Conservation (phyloP, 106 monocot species). For the Acanthochlamys bracteata region DNA sequence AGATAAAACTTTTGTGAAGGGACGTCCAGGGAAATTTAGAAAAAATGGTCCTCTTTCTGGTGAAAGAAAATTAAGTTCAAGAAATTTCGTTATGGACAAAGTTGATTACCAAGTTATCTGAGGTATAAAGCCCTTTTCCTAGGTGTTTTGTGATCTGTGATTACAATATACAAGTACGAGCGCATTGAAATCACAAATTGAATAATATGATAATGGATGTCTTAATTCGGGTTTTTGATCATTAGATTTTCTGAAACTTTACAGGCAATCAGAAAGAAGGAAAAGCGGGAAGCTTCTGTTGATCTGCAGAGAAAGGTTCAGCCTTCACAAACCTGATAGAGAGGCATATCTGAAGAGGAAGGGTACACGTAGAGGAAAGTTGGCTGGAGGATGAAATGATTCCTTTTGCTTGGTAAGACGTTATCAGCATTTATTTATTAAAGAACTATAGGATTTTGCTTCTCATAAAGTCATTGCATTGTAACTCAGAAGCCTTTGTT, state of each 20-base stretch:
- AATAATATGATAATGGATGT: too few relatives aligned
- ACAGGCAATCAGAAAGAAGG: slow-evolving; percentile 63
- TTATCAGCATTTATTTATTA: too few relatives aligned
- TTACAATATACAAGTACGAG: too few relatives aligned
- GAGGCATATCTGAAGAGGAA: slow-evolving; percentile 90
- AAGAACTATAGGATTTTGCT: too few relatives aligned
- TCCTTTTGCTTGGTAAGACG: slow-evolving; percentile 72
- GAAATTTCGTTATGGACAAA: slow-evolving; percentile 19
- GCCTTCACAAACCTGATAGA: slow-evolving; percentile 34
- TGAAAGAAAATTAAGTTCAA: slow-evolving; percentile 11
- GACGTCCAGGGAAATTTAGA: slow-evolving; percentile 7
- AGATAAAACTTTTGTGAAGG: slow-evolving; percentile 6
- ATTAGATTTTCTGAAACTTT: too few relatives aligned
- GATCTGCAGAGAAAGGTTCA: slow-evolving; percentile 41
- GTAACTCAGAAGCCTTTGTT: too few relatives aligned
- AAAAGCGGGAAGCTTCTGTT: slow-evolving; percentile 63
- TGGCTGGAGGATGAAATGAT: slow-evolving; percentile 84
- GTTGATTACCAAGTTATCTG: slow-evolving; percentile 40
- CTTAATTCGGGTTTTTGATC: too few relatives aligned
- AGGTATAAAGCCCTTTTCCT: slow-evolving; percentile 16
- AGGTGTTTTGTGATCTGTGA: too few relatives aligned
- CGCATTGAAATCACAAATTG: too few relatives aligned
- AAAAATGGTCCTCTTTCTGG: slow-evolving; percentile 1
- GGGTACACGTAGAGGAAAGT: slow-evolving; percentile 89
- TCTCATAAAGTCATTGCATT: too few relatives aligned